Evolutionary conservation across 805 yeast genomes (phyloP).

Genomic region (Kluyveromyces wickerhamii): DNA sequence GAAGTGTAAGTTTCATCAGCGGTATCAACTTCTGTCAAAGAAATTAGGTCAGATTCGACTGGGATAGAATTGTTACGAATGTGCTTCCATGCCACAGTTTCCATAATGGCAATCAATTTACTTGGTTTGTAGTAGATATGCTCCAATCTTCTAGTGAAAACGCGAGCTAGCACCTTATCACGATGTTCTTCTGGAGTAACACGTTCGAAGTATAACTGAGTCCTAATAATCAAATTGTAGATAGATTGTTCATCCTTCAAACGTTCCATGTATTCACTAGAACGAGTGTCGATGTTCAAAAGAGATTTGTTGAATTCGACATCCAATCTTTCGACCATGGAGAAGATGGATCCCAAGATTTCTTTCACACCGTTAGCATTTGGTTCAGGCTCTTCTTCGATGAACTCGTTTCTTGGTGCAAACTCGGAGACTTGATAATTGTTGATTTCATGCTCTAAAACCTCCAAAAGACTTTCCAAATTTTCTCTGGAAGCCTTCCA

Average conservation of each 20-base stretch:
- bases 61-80: constrained; percentile 23
- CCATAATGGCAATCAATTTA: constrained; percentile 60
- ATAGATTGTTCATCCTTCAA: constrained; percentile 77
- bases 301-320: constrained; percentile 88
- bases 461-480: constrained; percentile 50
- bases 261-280: constrained; percentile 86
- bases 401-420: constrained; percentile 63
- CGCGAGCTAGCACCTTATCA: constrained; percentile 60
- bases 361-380: constrained; percentile 56
- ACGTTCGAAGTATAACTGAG: constrained; percentile 77
- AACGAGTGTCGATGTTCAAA: constrained; percentile 87
- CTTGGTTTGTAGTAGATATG: constrained; percentile 89
- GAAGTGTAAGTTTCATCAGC: constrained; percentile 37
- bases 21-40: constrained; percentile 16
- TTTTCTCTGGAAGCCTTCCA: constrained; percentile 71
- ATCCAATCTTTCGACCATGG: constrained; percentile 86
- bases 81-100: constrained; percentile 65
- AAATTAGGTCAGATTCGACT: constrained; percentile 22
- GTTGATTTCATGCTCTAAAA: constrained; percentile 54
- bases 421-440: constrained; percentile 67
- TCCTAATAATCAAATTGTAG: constrained; percentile 69
- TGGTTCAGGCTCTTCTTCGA: constrained; percentile 65
- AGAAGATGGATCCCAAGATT: constrained; percentile 75
- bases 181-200: constrained; percentile 40
- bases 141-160: constrained; percentile 77